phyloP scores from a whole-genome alignment of 169 alveolate genomes.

The Theileria parva region DNA sequence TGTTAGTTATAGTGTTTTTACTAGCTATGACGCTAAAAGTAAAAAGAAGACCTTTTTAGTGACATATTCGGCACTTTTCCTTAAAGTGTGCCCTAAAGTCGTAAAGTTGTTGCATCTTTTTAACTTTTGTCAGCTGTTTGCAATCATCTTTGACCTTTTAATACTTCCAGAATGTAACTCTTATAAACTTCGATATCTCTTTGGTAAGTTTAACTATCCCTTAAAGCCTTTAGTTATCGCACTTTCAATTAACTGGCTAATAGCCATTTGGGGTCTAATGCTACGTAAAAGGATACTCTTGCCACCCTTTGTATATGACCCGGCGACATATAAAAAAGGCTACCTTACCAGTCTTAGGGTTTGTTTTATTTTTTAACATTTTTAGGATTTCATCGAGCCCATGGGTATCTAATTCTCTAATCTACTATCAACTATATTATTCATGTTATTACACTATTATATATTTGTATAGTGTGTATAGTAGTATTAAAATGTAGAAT shows the following conservation, averaged over 20 bases:
- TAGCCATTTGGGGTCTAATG: constrained; percentile 44
- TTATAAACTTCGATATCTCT: constrained; percentile 32
- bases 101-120: constrained; percentile 58
- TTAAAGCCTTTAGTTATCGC: constrained; percentile 21
- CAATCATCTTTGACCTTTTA: constrained; percentile 47
- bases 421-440: background rate
- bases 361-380: background rate
- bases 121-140: constrained; percentile 53
- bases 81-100: constrained; percentile 61
- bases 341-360: constrained; percentile 47
- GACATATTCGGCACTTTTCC: constrained; percentile 50
- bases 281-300: constrained; percentile 40
- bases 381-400: constrained; percentile 58
- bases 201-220: constrained; percentile 27
- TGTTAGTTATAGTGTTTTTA: constrained; percentile 48
- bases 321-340: constrained; percentile 42
- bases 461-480: too few relatives aligned
- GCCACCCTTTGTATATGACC: constrained; percentile 68
- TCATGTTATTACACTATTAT: background rate
- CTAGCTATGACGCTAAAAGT: constrained; percentile 34
- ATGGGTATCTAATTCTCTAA: constrained; percentile 40
- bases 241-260: constrained; percentile 49
- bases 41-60: constrained; percentile 38
- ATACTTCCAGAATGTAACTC: constrained; percentile 65
- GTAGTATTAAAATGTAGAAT: background rate